Evolutionary conservation across 2,329 filamentous ascomycete species (phyloP).

Genomic region (Alternaria postmessia): DNA sequence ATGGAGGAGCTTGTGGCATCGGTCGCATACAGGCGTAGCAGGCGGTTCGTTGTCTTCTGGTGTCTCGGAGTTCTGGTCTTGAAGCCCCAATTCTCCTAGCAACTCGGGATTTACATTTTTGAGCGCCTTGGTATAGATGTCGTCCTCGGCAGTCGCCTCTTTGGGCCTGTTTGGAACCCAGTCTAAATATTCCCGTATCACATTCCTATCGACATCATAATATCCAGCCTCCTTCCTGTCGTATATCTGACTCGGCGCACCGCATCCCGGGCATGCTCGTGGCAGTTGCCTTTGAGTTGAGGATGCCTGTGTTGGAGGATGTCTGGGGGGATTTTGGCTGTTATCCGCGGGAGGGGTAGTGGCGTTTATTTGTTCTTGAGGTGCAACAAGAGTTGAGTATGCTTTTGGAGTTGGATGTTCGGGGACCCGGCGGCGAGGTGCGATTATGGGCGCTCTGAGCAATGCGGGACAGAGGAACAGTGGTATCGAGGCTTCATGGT

Average conservation of each 20-base stretch:
- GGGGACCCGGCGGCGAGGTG: conserved; percentile 17
- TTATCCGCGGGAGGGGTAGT: conserved; percentile 16
- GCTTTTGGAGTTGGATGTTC: conserved; percentile 13
- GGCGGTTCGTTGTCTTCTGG: conserved; percentile 24
- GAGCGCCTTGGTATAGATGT: conserved; percentile 48
- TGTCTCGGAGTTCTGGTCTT: conserved; percentile 25
- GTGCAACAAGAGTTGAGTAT: conserved; percentile 37
- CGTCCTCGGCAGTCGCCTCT: conserved; percentile 42
- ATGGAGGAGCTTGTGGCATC: conserved; percentile 84
- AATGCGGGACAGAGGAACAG: conserved; percentile 48
- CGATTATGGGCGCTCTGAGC: conserved; percentile 26
- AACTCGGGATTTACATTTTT: conserved; percentile 39
- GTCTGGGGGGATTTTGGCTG: background rate
- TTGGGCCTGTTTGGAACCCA: conserved; percentile 32
- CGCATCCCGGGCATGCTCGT: conserved; percentile 68
- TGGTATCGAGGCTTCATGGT: conserved; percentile 39
- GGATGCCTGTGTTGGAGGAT: conserved; percentile 6
- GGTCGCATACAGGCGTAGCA: conserved; percentile 74
- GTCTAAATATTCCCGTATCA: conserved; percentile 53
- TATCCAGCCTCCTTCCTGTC: conserved; percentile 65
- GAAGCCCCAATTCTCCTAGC: conserved; percentile 42
- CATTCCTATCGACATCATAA: conserved; percentile 61
- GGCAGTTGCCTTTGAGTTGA: conserved; percentile 51
- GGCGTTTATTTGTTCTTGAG: conserved; percentile 26
- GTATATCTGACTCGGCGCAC: conserved; percentile 66